Percentiles rank a stretch among this genome's conserved stretches.
These are phyloP conservation scores for Streptanthus diversifolius DNA, from an alignment of 345 rosid genomes.

Conservation along the genomic window DNA sequence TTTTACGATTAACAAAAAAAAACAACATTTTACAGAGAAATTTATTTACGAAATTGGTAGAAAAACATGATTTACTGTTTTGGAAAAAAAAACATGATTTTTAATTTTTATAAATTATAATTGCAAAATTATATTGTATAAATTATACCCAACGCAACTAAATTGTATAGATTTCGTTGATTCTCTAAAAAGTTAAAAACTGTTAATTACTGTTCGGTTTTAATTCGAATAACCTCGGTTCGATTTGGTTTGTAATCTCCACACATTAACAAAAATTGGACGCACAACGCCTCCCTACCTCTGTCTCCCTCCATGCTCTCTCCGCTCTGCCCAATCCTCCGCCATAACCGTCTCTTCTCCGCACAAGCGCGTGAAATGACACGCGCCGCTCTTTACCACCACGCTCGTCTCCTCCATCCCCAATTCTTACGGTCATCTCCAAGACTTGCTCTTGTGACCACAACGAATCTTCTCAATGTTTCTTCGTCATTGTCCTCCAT, in stretches of 20 bases:
- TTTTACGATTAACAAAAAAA: too few species aligned
- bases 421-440: constrained; percentile 1
- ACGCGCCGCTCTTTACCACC: constrained; percentile 42
- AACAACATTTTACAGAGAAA: too few species aligned
- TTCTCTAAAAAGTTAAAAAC: too few species aligned
- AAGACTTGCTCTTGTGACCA: neutral
- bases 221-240: neutral
- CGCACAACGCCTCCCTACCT: neutral
- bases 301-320: constrained; percentile 34
- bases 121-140: too few species aligned
- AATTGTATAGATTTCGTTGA: too few species aligned
- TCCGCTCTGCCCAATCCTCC: constrained; percentile 47
- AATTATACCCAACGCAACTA: too few species aligned
- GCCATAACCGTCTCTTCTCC: constrained; percentile 27
- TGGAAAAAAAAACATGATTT: too few species aligned
- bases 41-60: too few species aligned
- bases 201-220: neutral
- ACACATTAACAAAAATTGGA: neutral
- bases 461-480: constrained; percentile 20
- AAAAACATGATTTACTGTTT: too few species aligned
- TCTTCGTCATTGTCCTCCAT: constrained; percentile 16
- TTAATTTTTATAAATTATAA: too few species aligned
- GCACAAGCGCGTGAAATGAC: constrained; percentile 51
- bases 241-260: neutral
- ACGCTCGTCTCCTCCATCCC: constrained; percentile 16